Conservation (phyloP, 331 rosid genomes). For the Phaseolus coccineus region DNA sequence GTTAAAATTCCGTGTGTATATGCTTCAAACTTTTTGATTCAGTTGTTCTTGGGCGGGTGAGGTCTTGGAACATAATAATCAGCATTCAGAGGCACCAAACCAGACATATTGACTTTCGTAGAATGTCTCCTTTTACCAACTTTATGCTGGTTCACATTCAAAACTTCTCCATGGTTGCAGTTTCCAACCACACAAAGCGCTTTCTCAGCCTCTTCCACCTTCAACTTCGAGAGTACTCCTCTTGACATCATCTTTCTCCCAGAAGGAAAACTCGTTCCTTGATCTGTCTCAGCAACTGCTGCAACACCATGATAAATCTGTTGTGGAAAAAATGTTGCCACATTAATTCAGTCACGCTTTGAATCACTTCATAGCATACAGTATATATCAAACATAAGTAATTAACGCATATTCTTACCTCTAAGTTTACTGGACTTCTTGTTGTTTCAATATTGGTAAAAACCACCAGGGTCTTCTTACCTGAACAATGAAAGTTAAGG, state of each 20-base stretch:
- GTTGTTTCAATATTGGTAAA: neutral
- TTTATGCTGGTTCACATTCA: slow-evolving; percentile 25
- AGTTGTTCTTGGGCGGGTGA: slow-evolving; percentile 79
- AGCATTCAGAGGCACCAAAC: slow-evolving; percentile 56
- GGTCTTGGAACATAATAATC: slow-evolving; percentile 72
- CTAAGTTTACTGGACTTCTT: neutral
- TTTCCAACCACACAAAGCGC: neutral
- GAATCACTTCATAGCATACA: neutral
- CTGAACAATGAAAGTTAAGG: slow-evolving; percentile 34
- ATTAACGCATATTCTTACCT: neutral
- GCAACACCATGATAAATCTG: slow-evolving; percentile 41
- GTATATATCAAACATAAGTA: neutral
- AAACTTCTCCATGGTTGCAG: neutral
- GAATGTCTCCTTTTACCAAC: slow-evolving; percentile 8
- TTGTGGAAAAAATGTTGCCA: neutral
- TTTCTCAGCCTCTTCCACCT: neutral
- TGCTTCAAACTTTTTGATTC: neutral
- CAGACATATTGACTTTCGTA: slow-evolving; percentile 38
- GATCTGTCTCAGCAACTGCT: slow-evolving; percentile 32
- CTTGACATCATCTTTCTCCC: slow-evolving; percentile 51
- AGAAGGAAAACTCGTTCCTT: neutral
- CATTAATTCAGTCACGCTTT: neutral
- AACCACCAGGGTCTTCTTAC: slow-evolving; percentile 21
- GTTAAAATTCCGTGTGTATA: neutral
- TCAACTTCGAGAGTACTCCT: slow-evolving; percentile 5